phyloP scores from a whole-genome alignment of 371 early-diverging fungal genomes.

The Mortierella sp. region DNA sequence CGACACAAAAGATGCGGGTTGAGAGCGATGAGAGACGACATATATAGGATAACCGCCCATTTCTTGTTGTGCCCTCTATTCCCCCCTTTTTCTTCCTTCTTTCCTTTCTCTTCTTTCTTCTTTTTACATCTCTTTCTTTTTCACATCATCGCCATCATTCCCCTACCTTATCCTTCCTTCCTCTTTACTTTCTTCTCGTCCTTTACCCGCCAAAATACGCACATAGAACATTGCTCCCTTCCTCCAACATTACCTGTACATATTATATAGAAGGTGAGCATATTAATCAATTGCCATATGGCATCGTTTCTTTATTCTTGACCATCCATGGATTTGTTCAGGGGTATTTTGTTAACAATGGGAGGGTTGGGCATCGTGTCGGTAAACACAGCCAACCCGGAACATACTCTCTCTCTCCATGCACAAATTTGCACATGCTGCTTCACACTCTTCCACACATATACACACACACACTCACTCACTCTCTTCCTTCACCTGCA shows the following conservation, averaged over 20 bases:
- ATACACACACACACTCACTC: neutral
- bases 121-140: neutral
- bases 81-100: neutral
- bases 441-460: neutral
- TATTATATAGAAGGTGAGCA: too few relatives aligned
- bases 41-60: neutral
- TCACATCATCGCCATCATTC: neutral
- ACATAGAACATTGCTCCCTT: too few relatives aligned
- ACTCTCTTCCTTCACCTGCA: too few relatives aligned
- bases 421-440: conserved; percentile 8
- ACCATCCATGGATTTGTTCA: too few relatives aligned
- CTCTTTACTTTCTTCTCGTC: neutral
- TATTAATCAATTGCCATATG: too few relatives aligned
- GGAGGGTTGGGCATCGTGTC: neutral
- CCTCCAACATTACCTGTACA: too few relatives aligned
- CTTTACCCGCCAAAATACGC: too few relatives aligned
- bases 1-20: neutral
- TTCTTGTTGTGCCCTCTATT: neutral
- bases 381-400: neutral
- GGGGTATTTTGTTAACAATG: too few relatives aligned
- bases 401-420: neutral
- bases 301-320: too few relatives aligned
- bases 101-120: neutral
- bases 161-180: neutral
- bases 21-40: neutral